Evolutionary conservation across 2,329 filamentous ascomycete genomes (phyloP).

Genomic region (Blumeriella jaapii): DNA sequence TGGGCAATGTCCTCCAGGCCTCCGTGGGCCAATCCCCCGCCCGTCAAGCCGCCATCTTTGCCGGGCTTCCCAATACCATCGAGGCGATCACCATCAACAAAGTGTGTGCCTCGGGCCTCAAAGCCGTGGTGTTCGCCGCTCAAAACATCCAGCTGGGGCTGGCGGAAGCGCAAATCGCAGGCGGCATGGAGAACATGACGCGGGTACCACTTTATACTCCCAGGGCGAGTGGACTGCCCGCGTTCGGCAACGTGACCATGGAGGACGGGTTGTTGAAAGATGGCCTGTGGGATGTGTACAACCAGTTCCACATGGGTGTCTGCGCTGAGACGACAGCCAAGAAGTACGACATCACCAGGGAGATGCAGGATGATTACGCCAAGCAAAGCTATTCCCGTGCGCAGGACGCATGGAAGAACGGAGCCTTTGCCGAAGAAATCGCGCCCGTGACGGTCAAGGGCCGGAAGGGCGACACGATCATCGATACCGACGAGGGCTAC

Average conservation of each 20-base stretch:
- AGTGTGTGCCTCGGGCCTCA: slow-evolving; percentile 90
- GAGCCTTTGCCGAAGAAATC: slow-evolving; percentile 81
- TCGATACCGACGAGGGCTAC: slow-evolving; percentile 82
- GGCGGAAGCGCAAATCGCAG: slow-evolving; percentile 78
- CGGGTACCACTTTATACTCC: slow-evolving; percentile 84
- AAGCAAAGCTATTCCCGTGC: slow-evolving; percentile 82
- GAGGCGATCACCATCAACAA: slow-evolving; percentile 96
- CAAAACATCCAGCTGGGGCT: slow-evolving; percentile 91
- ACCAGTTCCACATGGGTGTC: slow-evolving; percentile 95
- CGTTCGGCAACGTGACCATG: slow-evolving; percentile 78
- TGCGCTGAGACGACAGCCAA: slow-evolving; percentile 93
- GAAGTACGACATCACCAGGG: slow-evolving; percentile 66
- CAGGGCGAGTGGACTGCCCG: slow-evolving; percentile 66
- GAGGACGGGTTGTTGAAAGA: slow-evolving; percentile 92
- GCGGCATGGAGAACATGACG: slow-evolving; percentile 98
- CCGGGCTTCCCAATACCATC: slow-evolving; percentile 67
- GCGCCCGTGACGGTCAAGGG: slow-evolving; percentile 74
- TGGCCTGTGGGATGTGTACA: slow-evolving; percentile 91
- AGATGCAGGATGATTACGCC: slow-evolving; percentile 86
- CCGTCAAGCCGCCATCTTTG: slow-evolving; percentile 80
- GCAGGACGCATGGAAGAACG: slow-evolving; percentile 76
- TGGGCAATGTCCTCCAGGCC: slow-evolving; percentile 88
- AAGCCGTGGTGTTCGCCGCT: slow-evolving; percentile 80
- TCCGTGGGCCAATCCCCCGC: slow-evolving; percentile 82
- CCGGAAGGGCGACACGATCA: slow-evolving; percentile 69